phyloP scores from a whole-genome alignment of 306 rosid species.

The Lathyrus sativus region DNA sequence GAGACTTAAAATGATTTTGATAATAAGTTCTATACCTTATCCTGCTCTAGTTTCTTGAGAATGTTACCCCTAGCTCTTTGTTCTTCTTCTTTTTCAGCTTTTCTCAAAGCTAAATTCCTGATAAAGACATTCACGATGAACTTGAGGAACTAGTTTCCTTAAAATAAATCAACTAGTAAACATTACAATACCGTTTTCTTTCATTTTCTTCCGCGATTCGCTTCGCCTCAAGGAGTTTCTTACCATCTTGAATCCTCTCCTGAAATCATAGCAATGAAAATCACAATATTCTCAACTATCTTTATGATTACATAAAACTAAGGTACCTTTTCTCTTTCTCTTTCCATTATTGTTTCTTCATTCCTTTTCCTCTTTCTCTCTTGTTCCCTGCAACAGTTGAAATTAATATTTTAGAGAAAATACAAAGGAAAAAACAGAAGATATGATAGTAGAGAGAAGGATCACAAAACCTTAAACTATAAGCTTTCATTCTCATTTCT shows the following conservation, averaged over 20 bases:
- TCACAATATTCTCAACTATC: background rate
- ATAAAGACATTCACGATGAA: conserved; percentile 18
- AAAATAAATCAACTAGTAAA: conserved; percentile 18
- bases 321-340: conserved; percentile 70
- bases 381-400: conserved; percentile 51
- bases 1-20: background rate
- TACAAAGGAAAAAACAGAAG: background rate
- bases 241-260: conserved; percentile 70
- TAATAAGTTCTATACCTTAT: conserved; percentile 61
- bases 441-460: conserved; percentile 7
- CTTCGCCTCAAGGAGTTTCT: conserved; percentile 65
- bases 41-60: conserved; percentile 66
- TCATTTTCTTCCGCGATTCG: conserved; percentile 61
- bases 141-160: conserved; percentile 17
- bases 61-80: conserved; percentile 67
- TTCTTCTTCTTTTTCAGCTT: conserved; percentile 78
- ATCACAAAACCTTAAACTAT: conserved; percentile 53
- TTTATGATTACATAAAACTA: background rate
- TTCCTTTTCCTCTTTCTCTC: conserved; percentile 40
- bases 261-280: conserved; percentile 38
- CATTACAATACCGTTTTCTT: conserved; percentile 58
- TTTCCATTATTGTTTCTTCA: conserved; percentile 48
- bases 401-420: background rate
- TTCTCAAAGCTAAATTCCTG: conserved; percentile 52
- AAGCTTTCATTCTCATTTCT: conserved; percentile 62